Evolutionary conservation across 2,329 filamentous ascomycete genomes (phyloP), one percentile per base, ranked within the genome.

Genomic region (Arthroderma sp.): DNA sequence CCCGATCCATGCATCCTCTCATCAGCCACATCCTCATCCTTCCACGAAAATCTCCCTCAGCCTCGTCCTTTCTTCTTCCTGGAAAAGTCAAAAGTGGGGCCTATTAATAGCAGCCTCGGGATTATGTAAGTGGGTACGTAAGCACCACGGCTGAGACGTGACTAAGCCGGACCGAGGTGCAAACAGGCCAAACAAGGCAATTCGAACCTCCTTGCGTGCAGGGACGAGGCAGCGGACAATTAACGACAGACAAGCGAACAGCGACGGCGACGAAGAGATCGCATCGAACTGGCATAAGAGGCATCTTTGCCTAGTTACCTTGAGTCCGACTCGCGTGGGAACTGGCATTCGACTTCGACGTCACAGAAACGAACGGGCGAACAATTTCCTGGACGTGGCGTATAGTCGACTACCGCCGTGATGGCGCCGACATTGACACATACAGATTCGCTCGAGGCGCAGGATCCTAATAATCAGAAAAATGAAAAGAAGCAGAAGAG

Each of bases 401-500:
- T 51, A 17, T 51, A 51, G 44, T 31, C 28, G 31, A 37, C n/a
- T 6, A 33, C n/a, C 13, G 51, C 51, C 51, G 55, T 33, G 54
- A 61, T 78, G 76, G 75, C 76, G 58, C 70, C 71, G 64, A 70
- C 70, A 57, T 63, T 66, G 54, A 66, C 66, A 55, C 71, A 70
- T 56, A 65, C 69, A 51, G 74, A 73, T 61, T 75, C 74, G 23
- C 68, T 76, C 52, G 70, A 73, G 58, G 71, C 73, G 57, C 73
- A 75, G 59, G 73, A 75, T 59, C 66, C 64, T 54, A 69, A 70
- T 60, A 69, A 71, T 58, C 66, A 62, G 23, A 68, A 65, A 62
- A 68, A 73, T 54, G 79, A 79, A 77, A 93, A 84, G 75, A 93
- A 91, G 78, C 82, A 86, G 73, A 95, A 95, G 83, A 94, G 83